Evolutionary conservation across 768 basidiomycete species (phyloP).

Genomic region (Solioccasus polychromus): DNA sequence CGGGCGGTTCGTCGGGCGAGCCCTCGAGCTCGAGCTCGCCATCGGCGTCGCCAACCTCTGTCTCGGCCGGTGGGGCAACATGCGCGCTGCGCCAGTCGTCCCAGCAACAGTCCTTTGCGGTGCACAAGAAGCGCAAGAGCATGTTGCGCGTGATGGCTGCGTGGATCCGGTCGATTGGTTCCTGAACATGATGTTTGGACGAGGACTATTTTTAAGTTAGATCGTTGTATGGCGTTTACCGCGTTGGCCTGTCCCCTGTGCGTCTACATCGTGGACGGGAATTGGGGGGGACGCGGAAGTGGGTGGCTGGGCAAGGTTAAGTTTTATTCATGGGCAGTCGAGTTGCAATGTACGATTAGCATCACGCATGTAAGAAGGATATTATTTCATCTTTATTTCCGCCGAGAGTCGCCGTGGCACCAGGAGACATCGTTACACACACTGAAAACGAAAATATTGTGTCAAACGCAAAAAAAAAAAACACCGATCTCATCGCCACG

Average conservation of each 20-base stretch:
- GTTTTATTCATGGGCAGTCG: neutral
- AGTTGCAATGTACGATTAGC: neutral
- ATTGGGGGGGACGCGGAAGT: no score
- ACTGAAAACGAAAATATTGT: neutral
- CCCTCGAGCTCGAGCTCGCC: slow-evolving; percentile 2
- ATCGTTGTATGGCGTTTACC: no score
- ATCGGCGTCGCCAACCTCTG: slow-evolving; percentile 3
- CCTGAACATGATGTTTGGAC: neutral
- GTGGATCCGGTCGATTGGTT: slow-evolving; percentile 22
- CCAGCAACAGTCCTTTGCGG: slow-evolving; percentile 17
- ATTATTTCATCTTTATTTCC: slow-evolving; percentile 3
- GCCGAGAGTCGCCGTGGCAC: no score
- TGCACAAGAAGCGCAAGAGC: slow-evolving; percentile 16
- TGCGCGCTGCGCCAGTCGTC: slow-evolving; percentile 22
- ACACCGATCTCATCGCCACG: slow-evolving; percentile 25
- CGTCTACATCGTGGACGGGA: no score
- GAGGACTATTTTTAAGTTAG: neutral
- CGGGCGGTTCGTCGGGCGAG: slow-evolving; percentile 7
- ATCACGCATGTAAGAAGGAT: neutral
- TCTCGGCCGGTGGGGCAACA: slow-evolving; percentile 5
- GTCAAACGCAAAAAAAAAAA: neutral
- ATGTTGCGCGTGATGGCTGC: slow-evolving; percentile 15
- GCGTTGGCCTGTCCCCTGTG: no score
- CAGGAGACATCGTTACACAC: no score
- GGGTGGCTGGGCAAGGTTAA: no score